Conservation (phyloP, 768 basidiomycete genomes). For the Russula sp. region DNA sequence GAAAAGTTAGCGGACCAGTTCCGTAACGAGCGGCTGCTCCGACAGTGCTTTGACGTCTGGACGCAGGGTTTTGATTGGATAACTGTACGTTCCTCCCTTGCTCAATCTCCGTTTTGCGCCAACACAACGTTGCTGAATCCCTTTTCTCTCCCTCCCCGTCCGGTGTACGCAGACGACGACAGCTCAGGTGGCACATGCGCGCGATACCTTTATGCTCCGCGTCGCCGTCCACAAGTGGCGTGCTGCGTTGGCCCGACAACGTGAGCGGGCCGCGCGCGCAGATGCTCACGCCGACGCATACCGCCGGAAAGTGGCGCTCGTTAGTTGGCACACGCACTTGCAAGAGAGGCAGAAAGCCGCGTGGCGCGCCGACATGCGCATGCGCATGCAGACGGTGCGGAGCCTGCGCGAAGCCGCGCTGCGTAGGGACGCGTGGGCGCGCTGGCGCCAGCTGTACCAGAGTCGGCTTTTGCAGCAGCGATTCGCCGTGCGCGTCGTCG, state of each 20-base stretch:
- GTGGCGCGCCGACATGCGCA: conserved; percentile 68
- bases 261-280: conserved; percentile 40
- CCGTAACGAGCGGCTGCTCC: conserved; percentile 54
- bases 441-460: conserved; percentile 59
- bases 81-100: conserved; percentile 43
- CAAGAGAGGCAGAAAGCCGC: conserved; percentile 50
- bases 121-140: background rate
- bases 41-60: conserved; percentile 76
- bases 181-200: conserved; percentile 61
- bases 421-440: conserved; percentile 52
- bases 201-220: conserved; percentile 59
- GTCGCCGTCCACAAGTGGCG: conserved; percentile 59
- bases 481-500: conserved; percentile 40
- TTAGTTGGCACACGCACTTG: conserved; percentile 49
- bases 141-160: no score
- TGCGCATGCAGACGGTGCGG: conserved; percentile 57
- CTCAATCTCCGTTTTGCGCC: conserved; percentile 9
- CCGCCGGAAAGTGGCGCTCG: conserved; percentile 38
- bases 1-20: conserved; percentile 68
- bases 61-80: conserved; percentile 66
- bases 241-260: conserved; percentile 33
- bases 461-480: conserved; percentile 47
- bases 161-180: conserved; percentile 53
- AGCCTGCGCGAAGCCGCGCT: conserved; percentile 50
- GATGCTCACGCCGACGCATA: conserved; percentile 41